Base-by-base conservation (phyloP, 805 yeast species). In the Saccharomyces eubayanus region DNA sequence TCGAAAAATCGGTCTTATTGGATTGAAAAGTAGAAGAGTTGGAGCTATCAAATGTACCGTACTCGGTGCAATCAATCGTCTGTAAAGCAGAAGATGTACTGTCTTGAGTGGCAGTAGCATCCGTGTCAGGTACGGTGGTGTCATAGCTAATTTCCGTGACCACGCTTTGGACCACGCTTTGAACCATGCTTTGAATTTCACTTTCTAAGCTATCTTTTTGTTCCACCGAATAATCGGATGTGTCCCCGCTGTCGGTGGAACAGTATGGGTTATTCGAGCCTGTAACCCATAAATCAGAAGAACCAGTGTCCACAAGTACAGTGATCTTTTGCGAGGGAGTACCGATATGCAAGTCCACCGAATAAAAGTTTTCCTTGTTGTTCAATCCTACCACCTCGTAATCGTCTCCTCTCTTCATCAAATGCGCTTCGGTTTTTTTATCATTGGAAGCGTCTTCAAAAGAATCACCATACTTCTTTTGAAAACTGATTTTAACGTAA, bases 251-350 rank as follows among this genome's bases (percentile, higher is more conserved):
- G 5, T 36, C 8, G 4, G 24, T 16, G 24, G 21, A 36, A 55
- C 74, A 70, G 50, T 58, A 69, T 2, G 70, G 64, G 51, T 69
- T 69, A 6, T 54, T 50, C 1, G 73, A 68, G 24, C 76, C 73
- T 53, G 69, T 71, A 10, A 77, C 75, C 82, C 82, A 78, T 41
- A 77, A 60, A 55, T 76, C 78, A 0, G 80, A 72, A 5, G 80
- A 75, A 4, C 81, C 81, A 6, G 81, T 77, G 58, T 77, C 82
- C 31, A 78, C 62, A 31, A 74, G 66, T 6, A 77, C 76, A 9
- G 70, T 69, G 16, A 77, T 55, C 28, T 66, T 62, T 57, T 77
- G 79, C 6, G 69, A 59, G 1, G 80, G 79, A 4, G 74, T 70
- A 20, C 83, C 82, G n/a, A 77, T 51, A 30, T 59, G 58, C 43